Conservation (phyloP, 1,284 basidiomycete genomes). For the Peniophora sp. region DNA sequence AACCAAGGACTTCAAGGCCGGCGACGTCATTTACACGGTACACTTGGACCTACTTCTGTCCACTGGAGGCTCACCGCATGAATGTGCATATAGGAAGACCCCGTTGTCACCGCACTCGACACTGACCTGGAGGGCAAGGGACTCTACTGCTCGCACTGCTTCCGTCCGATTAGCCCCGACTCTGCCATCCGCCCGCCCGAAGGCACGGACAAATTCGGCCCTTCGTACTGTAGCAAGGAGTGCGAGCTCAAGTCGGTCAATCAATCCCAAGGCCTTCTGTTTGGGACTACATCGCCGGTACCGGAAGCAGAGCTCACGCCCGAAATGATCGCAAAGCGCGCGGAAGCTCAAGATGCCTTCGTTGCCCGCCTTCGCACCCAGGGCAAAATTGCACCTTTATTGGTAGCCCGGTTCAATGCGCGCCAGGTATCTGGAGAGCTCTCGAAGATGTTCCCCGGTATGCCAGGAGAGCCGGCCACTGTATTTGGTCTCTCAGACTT, state of each 20-base stretch:
- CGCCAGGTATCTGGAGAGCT: constrained; percentile 63
- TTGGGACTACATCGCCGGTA: constrained; percentile 55
- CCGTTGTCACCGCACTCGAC: constrained; percentile 63
- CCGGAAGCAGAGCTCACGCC: constrained; percentile 33
- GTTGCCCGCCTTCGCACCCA: constrained; percentile 43
- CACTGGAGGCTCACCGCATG: neutral
- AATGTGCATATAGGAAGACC: constrained; percentile 46
- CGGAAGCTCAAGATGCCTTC: constrained; percentile 50
- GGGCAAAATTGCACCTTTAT: constrained; percentile 37
- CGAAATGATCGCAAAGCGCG: constrained; percentile 34
- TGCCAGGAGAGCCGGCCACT: constrained; percentile 5
- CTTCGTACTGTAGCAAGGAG: constrained; percentile 64
- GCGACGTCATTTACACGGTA: constrained; percentile 72
- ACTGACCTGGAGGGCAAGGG: constrained; percentile 57
- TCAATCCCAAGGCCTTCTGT: constrained; percentile 62
- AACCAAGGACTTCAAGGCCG: constrained; percentile 58
- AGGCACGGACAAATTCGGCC: constrained; percentile 40
- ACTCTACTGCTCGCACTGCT: constrained; percentile 64
- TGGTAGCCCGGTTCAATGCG: constrained; percentile 64
- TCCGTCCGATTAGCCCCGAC: constrained; percentile 43
- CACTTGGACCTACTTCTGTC: neutral
- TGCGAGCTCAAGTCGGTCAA: constrained; percentile 49
- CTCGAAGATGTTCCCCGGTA: constrained; percentile 37
- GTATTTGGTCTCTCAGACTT: constrained; percentile 49
- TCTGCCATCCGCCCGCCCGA: constrained; percentile 33